These are phyloP conservation scores for Hyaloperonospora brassicae DNA, from an alignment of 352 stramenopile species.

Conservation along the genomic window DNA sequence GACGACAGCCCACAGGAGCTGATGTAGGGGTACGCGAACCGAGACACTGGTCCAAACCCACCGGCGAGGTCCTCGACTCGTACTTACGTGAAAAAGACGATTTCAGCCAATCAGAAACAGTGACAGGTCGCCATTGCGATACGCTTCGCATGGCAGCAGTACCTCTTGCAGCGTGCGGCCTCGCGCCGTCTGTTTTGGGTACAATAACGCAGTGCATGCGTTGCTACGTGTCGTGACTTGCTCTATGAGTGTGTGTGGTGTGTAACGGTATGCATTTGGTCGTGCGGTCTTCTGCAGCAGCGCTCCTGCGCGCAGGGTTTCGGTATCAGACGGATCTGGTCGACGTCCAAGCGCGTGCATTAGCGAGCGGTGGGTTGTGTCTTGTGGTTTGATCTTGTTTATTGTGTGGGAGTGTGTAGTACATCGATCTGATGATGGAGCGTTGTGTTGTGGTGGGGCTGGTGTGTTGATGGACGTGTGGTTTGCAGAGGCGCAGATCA, in stretches of 20 bases:
- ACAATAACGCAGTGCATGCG: neutral
- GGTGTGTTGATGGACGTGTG: no score
- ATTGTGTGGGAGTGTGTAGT: no score
- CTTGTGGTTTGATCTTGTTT: no score
- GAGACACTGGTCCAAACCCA: no score
- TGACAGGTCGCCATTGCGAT: conserved; percentile 8
- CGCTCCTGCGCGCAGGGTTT: conserved; percentile 55
- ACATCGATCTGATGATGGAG: no score
- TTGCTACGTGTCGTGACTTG: neutral
- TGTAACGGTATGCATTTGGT: neutral
- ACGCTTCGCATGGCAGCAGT: conserved; percentile 20
- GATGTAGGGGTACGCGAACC: no score
- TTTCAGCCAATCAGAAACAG: no score
- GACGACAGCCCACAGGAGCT: no score
- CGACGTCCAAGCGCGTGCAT: conserved; percentile 41
- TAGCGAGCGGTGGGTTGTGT: conserved; percentile 36
- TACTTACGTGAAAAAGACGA: no score
- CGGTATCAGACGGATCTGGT: conserved; percentile 47
- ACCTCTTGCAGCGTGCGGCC: conserved; percentile 40
- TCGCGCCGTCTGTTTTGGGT: conserved; percentile 58
- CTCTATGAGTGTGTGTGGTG: neutral
- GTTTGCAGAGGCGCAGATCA: conserved; percentile 34
- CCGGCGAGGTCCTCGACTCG: no score
- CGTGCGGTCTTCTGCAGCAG: conserved; percentile 20
- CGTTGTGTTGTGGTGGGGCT: no score